Percentiles rank a stretch among this genome's conserved stretches.
Conservation (phyloP, 495 filamentous ascomycete species). For the Penicillium diatomitis region DNA sequence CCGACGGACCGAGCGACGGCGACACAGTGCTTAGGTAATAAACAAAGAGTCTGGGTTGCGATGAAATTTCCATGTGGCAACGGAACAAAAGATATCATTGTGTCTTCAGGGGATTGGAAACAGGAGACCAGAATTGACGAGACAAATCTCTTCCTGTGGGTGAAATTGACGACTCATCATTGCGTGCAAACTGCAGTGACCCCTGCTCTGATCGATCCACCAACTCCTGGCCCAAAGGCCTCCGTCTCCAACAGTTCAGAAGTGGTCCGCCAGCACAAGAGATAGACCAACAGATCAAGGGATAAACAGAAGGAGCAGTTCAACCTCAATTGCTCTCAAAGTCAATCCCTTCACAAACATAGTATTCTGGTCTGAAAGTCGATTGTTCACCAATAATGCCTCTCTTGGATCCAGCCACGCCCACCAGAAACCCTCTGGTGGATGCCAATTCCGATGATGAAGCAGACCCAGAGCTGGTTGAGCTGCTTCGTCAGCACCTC, state of each 20-base stretch:
- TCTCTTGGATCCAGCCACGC: conserved; percentile 12
- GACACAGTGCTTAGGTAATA: conserved; percentile 17
- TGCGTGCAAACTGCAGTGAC: no score
- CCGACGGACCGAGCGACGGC: neutral
- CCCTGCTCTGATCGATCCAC: neutral
- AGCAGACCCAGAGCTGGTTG: conserved; percentile 77
- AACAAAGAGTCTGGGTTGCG: conserved; percentile 3
- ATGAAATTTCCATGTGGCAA: conserved; percentile 18
- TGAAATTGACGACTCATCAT: no score
- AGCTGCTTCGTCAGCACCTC: conserved; percentile 74
- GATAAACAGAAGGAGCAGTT: neutral
- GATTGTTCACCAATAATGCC: conserved; percentile 8
- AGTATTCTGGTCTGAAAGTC: no score
- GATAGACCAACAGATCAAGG: neutral
- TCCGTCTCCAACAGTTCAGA: neutral
- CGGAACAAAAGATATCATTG: conserved; percentile 5
- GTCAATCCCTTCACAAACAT: no score
- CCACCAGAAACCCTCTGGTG: conserved; percentile 4
- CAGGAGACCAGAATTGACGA: no score
- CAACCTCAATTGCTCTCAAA: neutral
- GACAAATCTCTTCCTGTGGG: no score
- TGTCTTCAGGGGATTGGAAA: neutral
- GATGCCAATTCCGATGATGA: conserved; percentile 66
- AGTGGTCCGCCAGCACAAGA: neutral
- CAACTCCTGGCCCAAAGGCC: neutral